Base-by-base conservation (phyloP, 2,329 filamentous ascomycete species). In the Anthostomella pinea region DNA sequence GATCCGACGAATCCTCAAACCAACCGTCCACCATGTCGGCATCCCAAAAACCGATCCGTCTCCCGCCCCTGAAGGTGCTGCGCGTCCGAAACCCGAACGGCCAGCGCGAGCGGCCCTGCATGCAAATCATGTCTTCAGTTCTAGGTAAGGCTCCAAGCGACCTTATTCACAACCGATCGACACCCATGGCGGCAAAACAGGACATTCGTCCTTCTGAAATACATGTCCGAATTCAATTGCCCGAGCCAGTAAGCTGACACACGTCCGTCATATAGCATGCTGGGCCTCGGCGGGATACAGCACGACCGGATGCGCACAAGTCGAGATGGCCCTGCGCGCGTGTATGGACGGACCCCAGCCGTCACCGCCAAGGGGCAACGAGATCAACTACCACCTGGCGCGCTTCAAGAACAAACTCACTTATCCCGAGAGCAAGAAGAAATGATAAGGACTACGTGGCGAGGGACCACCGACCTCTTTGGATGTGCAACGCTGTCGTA, bases 301-400 rank as follows among this genome's bases (percentile, higher is more conserved):
- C 59, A 69, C 74, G 5, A 58, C 70, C 9, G 78, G 77, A 23
- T 83, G 79, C 59, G 69, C 70, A 16, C 68, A 70, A 26, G 58
- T 83, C 48, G 79, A 83, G 63, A 70, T 71, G 38, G 70, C 78
- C 35, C 67, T 85, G 41, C 74, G 81, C 18, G 63, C 65, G 20
- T 85, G 81, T 67, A 95, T 96, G 88, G 91, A 97, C 69, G 77
- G 77, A 38, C 81, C 83, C 45, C 79, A 57, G 72, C 71, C 62
- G 41, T 53, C 65, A 9, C 58, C 63, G 33, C 56, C 61, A 20
- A 77, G 79, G 60, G 87, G 83, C 69, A 91, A 81, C 63, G 80
- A 77, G 48, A 89, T 97, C 77, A 97, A 97, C 68, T 90, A 90
- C 72, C 90, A 96, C 62, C 71, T 97, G 27, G 77, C 78, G 49